These are phyloP conservation scores for Articulospora tetracladia DNA, from an alignment of 495 filamentous ascomycete species.

Conservation along the genomic window DNA sequence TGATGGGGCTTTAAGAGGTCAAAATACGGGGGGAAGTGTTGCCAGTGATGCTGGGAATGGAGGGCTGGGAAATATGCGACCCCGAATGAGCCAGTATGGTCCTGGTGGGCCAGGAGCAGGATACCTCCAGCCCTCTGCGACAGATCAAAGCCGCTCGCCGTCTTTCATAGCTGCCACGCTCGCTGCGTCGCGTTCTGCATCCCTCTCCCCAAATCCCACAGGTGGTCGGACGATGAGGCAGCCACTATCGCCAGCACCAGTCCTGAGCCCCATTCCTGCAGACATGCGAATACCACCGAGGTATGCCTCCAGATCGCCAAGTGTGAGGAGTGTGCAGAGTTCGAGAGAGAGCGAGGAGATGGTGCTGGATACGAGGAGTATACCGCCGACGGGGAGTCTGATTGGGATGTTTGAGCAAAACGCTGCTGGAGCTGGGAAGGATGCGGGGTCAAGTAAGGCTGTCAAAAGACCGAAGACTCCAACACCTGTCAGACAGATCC, in stretches of 20 bases:
- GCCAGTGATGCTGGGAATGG: constrained; percentile 2
- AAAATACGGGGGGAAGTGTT: constrained; percentile 16
- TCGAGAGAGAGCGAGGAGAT: constrained; percentile 26
- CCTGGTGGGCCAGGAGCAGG: constrained; percentile 5
- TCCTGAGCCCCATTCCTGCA: neutral
- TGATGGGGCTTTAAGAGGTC: constrained; percentile 3
- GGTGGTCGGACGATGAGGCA: neutral
- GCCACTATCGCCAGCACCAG: neutral
- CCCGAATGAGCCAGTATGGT: constrained; percentile 12
- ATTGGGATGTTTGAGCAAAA: constrained; percentile 57
- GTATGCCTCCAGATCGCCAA: constrained; percentile 13
- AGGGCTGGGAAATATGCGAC: constrained; percentile 2
- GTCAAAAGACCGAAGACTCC: constrained; percentile 26
- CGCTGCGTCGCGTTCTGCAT: constrained; percentile 48
- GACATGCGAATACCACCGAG: neutral
- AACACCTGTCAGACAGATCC: neutral
- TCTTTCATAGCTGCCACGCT: constrained; percentile 53
- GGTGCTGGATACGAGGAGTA: constrained; percentile 40
- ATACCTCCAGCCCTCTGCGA: constrained; percentile 11
- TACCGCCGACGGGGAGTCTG: constrained; percentile 49
- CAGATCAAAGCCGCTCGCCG: constrained; percentile 34
- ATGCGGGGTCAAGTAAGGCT: constrained; percentile 18
- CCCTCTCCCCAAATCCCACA: constrained; percentile 34
- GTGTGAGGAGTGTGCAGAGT: constrained; percentile 23
- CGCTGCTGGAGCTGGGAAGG: constrained; percentile 10